Conservation (phyloP, 2,329 filamentous ascomycete genomes). For the Paecilomyces niveus region DNA sequence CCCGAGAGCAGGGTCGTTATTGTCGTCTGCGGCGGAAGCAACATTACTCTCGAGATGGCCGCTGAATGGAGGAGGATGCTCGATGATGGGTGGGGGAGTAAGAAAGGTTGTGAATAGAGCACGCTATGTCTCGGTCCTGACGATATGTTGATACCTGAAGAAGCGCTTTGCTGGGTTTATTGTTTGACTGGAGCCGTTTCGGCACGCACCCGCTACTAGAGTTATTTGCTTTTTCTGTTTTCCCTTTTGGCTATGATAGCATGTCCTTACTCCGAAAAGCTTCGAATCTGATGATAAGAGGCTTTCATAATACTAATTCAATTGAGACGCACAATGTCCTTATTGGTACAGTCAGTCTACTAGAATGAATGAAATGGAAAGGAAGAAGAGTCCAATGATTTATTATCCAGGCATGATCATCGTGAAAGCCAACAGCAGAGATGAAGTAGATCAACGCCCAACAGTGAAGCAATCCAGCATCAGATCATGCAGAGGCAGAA, state of each 20-base stretch:
- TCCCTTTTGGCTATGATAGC: background rate
- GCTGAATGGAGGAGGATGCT: conserved; percentile 48
- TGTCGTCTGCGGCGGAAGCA: conserved; percentile 74
- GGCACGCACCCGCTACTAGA: background rate
- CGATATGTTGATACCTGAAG: background rate
- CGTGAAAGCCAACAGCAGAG: background rate
- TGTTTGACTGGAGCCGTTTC: background rate
- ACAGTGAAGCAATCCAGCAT: background rate
- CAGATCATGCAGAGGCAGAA: conserved; percentile 11
- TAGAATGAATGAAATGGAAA: background rate
- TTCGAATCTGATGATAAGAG: background rate
- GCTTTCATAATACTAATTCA: background rate
- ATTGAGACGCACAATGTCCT: background rate
- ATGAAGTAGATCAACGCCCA: background rate
- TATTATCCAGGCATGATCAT: background rate
- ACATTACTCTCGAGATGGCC: conserved; percentile 57
- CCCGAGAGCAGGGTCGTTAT: conserved; percentile 68
- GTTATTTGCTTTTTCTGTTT: background rate
- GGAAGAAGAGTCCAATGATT: background rate
- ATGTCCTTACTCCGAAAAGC: background rate
- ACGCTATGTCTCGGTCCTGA: background rate
- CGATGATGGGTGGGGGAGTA: conserved; percentile 28
- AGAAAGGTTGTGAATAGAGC: background rate
- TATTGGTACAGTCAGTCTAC: background rate
- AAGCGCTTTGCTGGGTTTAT: background rate